These are phyloP conservation scores for Lunasporangiospora selenospora DNA, from an alignment of 192 early-diverging fungal species.

Conservation along the genomic window DNA sequence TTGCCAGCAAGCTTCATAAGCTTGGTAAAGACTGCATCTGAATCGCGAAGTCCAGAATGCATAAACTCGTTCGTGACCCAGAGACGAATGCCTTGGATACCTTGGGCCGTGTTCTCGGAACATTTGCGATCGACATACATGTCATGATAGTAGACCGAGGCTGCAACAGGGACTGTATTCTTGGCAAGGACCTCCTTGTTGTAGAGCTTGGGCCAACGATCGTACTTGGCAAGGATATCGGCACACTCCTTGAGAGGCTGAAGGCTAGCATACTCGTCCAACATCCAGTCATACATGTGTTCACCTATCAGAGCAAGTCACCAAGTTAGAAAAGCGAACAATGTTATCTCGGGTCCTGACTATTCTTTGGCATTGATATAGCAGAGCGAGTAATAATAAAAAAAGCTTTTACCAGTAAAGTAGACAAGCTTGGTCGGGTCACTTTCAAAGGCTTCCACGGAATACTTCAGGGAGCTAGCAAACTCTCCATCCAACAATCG, in stretches of 20 bases:
- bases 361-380: background rate
- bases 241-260: conserved; percentile 63
- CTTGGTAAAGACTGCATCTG: conserved; percentile 59
- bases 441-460: conserved; percentile 54
- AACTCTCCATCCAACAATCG: conserved; percentile 54
- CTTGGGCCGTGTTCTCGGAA: conserved; percentile 62
- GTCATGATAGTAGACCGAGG: conserved; percentile 72
- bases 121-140: conserved; percentile 72
- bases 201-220: conserved; percentile 63
- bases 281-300: conserved; percentile 74
- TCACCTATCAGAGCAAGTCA: conserved; percentile 54
- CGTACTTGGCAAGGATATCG: conserved; percentile 61
- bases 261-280: conserved; percentile 72
- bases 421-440: conserved; percentile 57
- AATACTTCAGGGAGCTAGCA: conserved; percentile 46
- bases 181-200: conserved; percentile 51
- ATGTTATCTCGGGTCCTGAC: background rate
- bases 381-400: background rate
- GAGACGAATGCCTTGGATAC: conserved; percentile 60
- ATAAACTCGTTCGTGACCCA: conserved; percentile 77
- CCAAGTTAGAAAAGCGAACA: background rate
- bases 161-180: conserved; percentile 64
- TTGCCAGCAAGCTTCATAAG: conserved; percentile 62
- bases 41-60: conserved; percentile 66
- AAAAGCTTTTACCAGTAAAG: conserved; percentile 60